Percentiles rank a stretch among this genome's conserved stretches.
These are phyloP conservation scores for Cerioporus squamosus DNA, from an alignment of 1,284 basidiomycete species.

Conservation along the genomic window DNA sequence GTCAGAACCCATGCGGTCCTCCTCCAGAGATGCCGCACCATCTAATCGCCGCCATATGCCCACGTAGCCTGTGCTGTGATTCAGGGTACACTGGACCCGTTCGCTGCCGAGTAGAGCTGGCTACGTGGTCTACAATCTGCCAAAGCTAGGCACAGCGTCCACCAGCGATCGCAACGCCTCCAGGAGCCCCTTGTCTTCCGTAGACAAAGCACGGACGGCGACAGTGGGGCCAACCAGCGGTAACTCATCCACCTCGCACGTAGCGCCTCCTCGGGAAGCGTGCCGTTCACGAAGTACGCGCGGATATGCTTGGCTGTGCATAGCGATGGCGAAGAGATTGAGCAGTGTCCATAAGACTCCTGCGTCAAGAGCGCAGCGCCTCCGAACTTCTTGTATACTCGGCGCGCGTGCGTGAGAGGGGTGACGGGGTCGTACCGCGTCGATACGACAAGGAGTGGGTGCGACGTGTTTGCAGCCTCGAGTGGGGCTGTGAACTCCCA, in stretches of 20 bases:
- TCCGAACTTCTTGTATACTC: conserved; percentile 21
- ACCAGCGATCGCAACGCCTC: background rate
- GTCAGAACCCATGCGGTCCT: too few relatives aligned
- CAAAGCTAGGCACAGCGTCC: background rate
- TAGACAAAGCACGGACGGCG: background rate
- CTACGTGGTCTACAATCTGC: too few relatives aligned
- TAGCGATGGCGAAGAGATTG: conserved; percentile 43
- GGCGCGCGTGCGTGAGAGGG: conserved; percentile 20
- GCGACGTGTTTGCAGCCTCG: conserved; percentile 29
- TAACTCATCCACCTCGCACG: conserved; percentile 36
- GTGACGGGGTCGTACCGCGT: conserved; percentile 26
- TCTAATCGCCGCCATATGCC: too few relatives aligned
- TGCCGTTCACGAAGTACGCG: conserved; percentile 46
- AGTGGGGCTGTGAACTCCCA: conserved; percentile 23
- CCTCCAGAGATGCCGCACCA: too few relatives aligned
- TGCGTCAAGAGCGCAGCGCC: conserved; percentile 24
- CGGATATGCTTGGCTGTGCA: conserved; percentile 47
- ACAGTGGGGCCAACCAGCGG: conserved; percentile 14
- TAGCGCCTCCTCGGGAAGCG: conserved; percentile 43
- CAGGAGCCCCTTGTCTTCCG: background rate
- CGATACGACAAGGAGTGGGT: conserved; percentile 29
- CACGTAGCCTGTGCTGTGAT: too few relatives aligned
- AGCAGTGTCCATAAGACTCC: conserved; percentile 40
- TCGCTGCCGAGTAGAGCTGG: too few relatives aligned
- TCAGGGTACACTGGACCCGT: too few relatives aligned